Evolutionary conservation across 73 alveolate genomes (phyloP).

Genomic region (Symbiodinium natans): DNA sequence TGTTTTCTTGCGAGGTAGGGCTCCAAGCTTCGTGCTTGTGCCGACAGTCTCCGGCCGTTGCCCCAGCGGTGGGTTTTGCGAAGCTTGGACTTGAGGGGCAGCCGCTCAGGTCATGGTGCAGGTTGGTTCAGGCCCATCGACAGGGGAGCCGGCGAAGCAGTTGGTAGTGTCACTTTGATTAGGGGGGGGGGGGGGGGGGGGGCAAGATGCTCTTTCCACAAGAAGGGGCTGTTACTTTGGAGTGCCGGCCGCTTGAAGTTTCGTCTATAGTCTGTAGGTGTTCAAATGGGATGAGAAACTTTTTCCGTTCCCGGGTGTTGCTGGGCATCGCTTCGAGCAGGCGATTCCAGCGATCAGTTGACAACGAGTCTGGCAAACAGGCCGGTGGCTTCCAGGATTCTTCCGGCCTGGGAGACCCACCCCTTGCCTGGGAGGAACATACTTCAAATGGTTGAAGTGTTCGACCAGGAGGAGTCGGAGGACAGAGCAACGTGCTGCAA

Average conservation of each 20-base stretch:
- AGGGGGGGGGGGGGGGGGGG: background rate
- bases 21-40: constrained; percentile 8
- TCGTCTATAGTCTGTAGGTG: too few species aligned
- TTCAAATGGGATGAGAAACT: too few species aligned
- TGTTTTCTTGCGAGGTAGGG: constrained; percentile 39
- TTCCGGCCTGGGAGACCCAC: background rate
- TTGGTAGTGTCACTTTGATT: background rate
- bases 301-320: too few species aligned
- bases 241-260: too few species aligned
- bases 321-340: too few species aligned
- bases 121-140: background rate
- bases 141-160: background rate
- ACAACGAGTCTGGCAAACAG: background rate
- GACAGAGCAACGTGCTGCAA: background rate
- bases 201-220: background rate
- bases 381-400: background rate
- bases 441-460: constrained; percentile 46
- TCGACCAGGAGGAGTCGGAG: constrained; percentile 73
- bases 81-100: background rate
- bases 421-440: constrained; percentile 14
- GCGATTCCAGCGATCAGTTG: too few species aligned
- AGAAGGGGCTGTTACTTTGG: background rate
- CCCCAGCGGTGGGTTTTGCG: background rate
- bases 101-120: background rate
- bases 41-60: constrained; percentile 11